Conservation (phyloP, 2,329 filamentous ascomycete genomes). For the Alternaria angustiovoidea region DNA sequence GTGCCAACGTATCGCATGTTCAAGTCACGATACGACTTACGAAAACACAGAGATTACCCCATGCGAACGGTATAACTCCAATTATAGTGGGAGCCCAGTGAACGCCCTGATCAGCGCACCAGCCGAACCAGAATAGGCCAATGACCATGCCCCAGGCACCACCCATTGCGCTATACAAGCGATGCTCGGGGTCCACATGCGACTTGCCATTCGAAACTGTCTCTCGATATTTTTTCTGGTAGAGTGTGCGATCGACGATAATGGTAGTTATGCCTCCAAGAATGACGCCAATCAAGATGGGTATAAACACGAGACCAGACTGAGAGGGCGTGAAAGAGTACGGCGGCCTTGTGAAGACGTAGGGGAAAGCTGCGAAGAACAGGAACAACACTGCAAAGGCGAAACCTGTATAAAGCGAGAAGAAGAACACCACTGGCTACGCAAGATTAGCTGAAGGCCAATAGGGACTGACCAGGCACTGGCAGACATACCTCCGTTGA, state of each 20-base stretch:
- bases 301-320: constrained; percentile 45
- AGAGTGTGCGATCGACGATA: constrained; percentile 48
- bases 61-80: constrained; percentile 65
- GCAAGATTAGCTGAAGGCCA: not conserved
- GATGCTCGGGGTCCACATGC: constrained; percentile 62
- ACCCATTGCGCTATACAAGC: constrained; percentile 67
- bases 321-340: constrained; percentile 43
- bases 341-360: constrained; percentile 40
- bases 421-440: constrained; percentile 46
- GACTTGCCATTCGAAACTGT: constrained; percentile 35
- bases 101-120: constrained; percentile 59
- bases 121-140: constrained; percentile 68
- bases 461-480: not conserved
- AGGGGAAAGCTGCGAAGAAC: constrained; percentile 48
- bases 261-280: constrained; percentile 41
- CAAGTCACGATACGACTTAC: constrained; percentile 50
- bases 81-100: constrained; percentile 60
- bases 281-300: constrained; percentile 43
- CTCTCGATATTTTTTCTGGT: constrained; percentile 43
- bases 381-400: constrained; percentile 48
- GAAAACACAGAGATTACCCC: constrained; percentile 68
- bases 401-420: constrained; percentile 48
- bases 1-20: not conserved
- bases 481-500: constrained; percentile 36
- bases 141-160: constrained; percentile 63